phyloP scores from a whole-genome alignment of 495 filamentous ascomycete genomes.

The Podospora appendiculata region DNA sequence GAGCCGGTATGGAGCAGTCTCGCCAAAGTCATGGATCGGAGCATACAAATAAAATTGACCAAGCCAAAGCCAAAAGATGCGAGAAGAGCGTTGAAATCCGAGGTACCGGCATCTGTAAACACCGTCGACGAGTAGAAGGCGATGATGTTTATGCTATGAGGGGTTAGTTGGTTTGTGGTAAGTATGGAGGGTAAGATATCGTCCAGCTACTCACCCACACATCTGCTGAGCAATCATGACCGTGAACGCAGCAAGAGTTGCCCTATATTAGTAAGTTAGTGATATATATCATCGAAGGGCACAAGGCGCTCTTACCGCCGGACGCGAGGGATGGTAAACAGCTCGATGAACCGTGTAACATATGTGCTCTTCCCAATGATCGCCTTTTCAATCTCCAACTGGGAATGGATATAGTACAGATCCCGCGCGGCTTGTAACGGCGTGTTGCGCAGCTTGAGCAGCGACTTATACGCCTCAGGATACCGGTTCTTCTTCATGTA shows the following conservation, averaged over 20 bases:
- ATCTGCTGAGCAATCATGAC: constrained; percentile 81
- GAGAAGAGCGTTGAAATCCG: constrained; percentile 51
- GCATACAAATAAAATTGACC: constrained; percentile 60
- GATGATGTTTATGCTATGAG: constrained; percentile 61
- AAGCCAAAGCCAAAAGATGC: constrained; percentile 74
- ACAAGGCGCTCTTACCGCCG: constrained; percentile 22
- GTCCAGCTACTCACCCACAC: constrained; percentile 40
- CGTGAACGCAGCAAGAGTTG: constrained; percentile 51
- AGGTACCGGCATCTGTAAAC: constrained; percentile 56
- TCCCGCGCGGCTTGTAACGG: constrained; percentile 67
- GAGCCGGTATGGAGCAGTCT: no score
- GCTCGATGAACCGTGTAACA: constrained; percentile 43
- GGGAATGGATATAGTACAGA: constrained; percentile 66
- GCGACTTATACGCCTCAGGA: constrained; percentile 52
- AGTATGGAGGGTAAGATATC: neutral
- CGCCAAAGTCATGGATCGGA: no score
- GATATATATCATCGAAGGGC: neutral
- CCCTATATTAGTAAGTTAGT: constrained; percentile 8
- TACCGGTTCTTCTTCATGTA: constrained; percentile 57
- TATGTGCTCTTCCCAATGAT: constrained; percentile 34
- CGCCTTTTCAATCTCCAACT: constrained; percentile 33
- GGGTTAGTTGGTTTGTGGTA: neutral
- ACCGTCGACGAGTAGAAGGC: constrained; percentile 77
- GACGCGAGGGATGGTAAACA: constrained; percentile 55
- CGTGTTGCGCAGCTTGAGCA: constrained; percentile 53